Evolutionary conservation across 176 grass and related monocot species (phyloP).

Genomic region (sorghum (Sorghum bicolor)): Sorghum_bicolor_NCBIv3 NC_012870.2:56075001-56075500

Average conservation of each 20-base stretch:
- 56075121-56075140: background rate
- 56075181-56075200: background rate
- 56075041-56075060: background rate
- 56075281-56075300: conserved; percentile 38
- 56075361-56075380: conserved; percentile 16
- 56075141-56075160: background rate
- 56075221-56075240: conserved; percentile 28
- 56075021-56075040: background rate
- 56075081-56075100: background rate
- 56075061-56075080: background rate
- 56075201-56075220: background rate
- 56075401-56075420: background rate
- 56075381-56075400: background rate
- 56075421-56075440: background rate
- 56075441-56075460: background rate
- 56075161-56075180: background rate
- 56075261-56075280: conserved; percentile 2
- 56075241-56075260: conserved; percentile 22
- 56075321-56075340: conserved; percentile 48
- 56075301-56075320: background rate
- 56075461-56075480: background rate
- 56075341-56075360: conserved; percentile 40
- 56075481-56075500: background rate
- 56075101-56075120: background rate
- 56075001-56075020: background rate